A percentile compares a stretch with the other conserved stretches of the same genome.
Evolutionary conservation across 2,329 filamentous ascomycete species (phyloP).

Genomic region (Trichoderma pleuroti): DNA sequence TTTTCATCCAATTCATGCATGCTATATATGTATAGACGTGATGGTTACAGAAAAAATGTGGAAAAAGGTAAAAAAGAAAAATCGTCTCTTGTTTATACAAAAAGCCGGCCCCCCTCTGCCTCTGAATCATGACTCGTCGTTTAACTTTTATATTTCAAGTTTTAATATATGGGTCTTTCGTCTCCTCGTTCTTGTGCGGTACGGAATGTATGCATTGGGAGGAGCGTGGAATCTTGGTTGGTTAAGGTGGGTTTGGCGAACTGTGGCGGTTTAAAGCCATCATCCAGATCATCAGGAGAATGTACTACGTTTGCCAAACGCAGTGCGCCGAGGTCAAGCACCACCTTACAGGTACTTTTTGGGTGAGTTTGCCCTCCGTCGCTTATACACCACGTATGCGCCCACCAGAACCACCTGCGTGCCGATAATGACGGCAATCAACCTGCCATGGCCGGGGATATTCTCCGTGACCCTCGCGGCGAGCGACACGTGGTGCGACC

Average conservation of each 20-base stretch:
- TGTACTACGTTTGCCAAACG: neutral
- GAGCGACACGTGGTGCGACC: conserved; percentile 48
- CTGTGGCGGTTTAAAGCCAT: neutral
- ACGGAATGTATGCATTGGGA: neutral
- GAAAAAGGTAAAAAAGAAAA: neutral
- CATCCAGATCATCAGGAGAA: neutral
- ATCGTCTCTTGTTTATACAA: conserved; percentile 4
- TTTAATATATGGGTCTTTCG: neutral
- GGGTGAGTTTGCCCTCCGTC: conserved; percentile 68
- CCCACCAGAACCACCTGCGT: conserved; percentile 69
- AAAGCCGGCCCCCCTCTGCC: neutral
- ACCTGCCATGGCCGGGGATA: conserved; percentile 47
- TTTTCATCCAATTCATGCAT: conserved; percentile 12
- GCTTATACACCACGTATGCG: conserved; percentile 76
- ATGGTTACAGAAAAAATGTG: neutral
- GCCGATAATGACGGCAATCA: conserved; percentile 68
- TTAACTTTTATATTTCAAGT: neutral
- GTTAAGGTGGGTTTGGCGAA: neutral
- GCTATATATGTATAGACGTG: neutral
- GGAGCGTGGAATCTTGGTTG: neutral
- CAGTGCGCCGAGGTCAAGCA: neutral
- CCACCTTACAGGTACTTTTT: conserved; percentile 78
- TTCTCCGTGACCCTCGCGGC: conserved; percentile 47
- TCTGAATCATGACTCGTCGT: neutral
- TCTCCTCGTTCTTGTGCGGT: neutral